These are phyloP conservation scores for Kwoniella sp. DNA, from an alignment of 768 basidiomycete genomes.

Conservation along the genomic window DNA sequence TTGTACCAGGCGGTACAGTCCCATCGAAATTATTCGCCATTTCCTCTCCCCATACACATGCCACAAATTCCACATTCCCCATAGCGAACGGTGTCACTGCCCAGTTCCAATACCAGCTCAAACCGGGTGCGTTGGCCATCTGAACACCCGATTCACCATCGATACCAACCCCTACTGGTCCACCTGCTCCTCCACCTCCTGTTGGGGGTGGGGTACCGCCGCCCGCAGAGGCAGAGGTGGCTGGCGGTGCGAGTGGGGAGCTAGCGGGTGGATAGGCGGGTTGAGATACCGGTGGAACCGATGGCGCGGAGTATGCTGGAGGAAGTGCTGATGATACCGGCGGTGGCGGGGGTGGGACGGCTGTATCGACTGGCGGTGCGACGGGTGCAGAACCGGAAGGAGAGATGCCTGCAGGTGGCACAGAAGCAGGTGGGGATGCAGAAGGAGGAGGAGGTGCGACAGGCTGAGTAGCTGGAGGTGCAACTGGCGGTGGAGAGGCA, in stretches of 20 bases:
- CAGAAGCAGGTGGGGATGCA: not conserved
- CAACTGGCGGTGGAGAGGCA: conserved; percentile 7
- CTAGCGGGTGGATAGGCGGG: not conserved
- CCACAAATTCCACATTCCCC: conserved; percentile 33
- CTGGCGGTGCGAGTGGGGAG: conserved; percentile 1
- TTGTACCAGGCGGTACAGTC: conserved; percentile 19
- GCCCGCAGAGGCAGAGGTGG: not conserved
- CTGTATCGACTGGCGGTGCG: not conserved
- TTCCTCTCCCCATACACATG: conserved; percentile 26
- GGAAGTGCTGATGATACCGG: no score
- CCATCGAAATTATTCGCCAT: conserved; percentile 7
- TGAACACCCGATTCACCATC: conserved; percentile 8
- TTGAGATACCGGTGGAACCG: not conserved
- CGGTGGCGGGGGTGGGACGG: not conserved
- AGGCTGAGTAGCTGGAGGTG: not conserved
- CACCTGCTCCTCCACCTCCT: conserved; percentile 4
- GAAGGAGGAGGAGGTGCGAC: not conserved
- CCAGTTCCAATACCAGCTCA: conserved; percentile 41
- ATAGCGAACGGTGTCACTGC: conserved; percentile 9
- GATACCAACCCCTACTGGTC: conserved; percentile 15
- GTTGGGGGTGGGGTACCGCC: no score
- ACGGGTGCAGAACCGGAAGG: not conserved
- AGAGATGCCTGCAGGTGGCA: not conserved
- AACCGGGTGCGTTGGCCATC: not conserved
- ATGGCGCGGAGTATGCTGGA: not conserved